Evolutionary conservation across 352 stramenopile genomes (phyloP).

Genomic region (Saprolegnia parasitica): DNA sequence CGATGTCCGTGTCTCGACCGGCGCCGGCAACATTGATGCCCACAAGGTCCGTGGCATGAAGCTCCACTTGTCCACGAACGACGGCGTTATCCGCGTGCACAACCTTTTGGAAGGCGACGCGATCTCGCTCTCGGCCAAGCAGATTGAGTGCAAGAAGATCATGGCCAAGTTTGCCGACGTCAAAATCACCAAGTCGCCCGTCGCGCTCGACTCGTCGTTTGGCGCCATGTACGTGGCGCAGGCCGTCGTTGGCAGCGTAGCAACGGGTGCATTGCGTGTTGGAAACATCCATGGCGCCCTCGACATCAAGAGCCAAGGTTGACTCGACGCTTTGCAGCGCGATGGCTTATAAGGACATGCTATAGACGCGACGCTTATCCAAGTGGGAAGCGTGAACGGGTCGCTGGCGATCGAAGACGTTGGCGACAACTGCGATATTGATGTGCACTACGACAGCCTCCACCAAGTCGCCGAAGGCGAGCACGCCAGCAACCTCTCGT

Average conservation of each 20-base stretch:
- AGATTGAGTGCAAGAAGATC: constrained; percentile 55
- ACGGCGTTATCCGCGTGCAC: constrained; percentile 41
- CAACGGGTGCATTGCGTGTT: constrained; percentile 38
- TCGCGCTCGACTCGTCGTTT: constrained; percentile 37
- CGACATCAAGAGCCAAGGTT: constrained; percentile 45
- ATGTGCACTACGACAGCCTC: constrained; percentile 57
- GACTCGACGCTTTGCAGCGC: constrained; percentile 30
- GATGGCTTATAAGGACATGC: neutral
- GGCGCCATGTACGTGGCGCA: constrained; percentile 68
- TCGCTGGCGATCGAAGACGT: constrained; percentile 61
- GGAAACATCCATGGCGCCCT: constrained; percentile 72
- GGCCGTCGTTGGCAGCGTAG: constrained; percentile 44
- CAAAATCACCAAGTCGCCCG: constrained; percentile 45
- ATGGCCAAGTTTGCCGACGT: constrained; percentile 51
- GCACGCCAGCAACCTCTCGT: constrained; percentile 57
- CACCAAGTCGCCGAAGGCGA: neutral
- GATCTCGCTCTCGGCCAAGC: constrained; percentile 41
- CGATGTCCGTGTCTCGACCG: constrained; percentile 56
- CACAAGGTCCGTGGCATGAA: constrained; percentile 60
- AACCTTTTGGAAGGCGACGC: constrained; percentile 56
- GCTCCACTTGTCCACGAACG: constrained; percentile 62
- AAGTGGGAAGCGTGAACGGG: constrained; percentile 66
- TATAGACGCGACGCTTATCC: constrained; percentile 29
- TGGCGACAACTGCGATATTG: constrained; percentile 46
- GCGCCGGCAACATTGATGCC: constrained; percentile 49